Base-by-base conservation (phyloP, 352 stramenopile species). In the Pythium brassicae region DNA sequence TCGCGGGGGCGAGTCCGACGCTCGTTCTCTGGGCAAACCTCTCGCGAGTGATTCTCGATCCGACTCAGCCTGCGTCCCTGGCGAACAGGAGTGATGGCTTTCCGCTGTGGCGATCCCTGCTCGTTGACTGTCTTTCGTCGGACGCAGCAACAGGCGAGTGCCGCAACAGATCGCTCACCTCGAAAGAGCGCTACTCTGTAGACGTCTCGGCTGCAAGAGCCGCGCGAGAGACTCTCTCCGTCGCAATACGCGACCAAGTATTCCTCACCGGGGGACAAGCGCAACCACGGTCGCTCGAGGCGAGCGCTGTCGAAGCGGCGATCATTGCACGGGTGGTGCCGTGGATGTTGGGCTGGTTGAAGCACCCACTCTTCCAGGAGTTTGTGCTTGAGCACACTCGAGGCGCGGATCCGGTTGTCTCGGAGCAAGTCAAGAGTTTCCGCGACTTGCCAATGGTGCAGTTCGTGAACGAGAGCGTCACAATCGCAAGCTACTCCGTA, bases 401-500 rank as follows among this genome's bases (percentile, higher is more conserved):
- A 1, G 48, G 62, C 45, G 52, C 57, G 0, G 51, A 63, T n/a
- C 10, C 44, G 1, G 37, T n/a, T 1, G n/a, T 66, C 9, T 19
- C 32, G n/a, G 34, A 6, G 32, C n/a, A 49, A 45, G 4, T n/a
- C 4, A 44, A 19, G 22, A 57, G 20, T 15, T 63, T 74, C 35
- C 14, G 55, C n/a, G 57, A 79, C 37, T 53, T 85, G 15, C 65
- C 68, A 17, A 55, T 66, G 11, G 50, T 65, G 20, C 78, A 89
- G 50, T 89, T 89, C 26, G 55, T 72, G 11, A 83, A 75, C 39
- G 68, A 49, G 2, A 74, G 62, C 11, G 57, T 73, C 44, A 79
- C 66, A 4, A 54, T 25, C 25, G 56, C 57, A 7, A 67, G 53
- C 26, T 87, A 73, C 26, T 55, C 57, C 0, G 54, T 78, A 5